A percentile compares a stretch with the other conserved stretches of the same genome.
Evolutionary conservation across 2,329 filamentous ascomycete species (phyloP).

Genomic region (Metarhizium robertsii): DNA sequence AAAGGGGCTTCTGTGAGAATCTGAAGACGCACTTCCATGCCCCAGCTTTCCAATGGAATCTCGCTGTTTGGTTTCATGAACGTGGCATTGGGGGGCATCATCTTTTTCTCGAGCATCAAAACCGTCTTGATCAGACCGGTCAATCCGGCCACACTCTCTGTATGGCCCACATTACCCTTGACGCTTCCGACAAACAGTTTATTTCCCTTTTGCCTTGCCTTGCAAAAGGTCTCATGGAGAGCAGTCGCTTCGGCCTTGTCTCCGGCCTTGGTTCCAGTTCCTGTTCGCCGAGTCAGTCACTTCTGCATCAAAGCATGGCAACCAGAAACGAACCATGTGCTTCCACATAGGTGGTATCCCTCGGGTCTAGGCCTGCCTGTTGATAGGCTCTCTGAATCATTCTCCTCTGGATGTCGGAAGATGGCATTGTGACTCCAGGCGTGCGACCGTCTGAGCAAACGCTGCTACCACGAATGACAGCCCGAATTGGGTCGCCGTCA

Average conservation of each 20-base stretch:
- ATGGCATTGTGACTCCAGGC: conserved; percentile 49
- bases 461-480: no score
- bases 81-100: conserved; percentile 40
- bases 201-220: conserved; percentile 22
- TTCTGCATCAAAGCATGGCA: conserved; percentile 23
- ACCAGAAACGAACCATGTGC: conserved; percentile 36
- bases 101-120: conserved; percentile 39
- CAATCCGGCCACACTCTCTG: conserved; percentile 42
- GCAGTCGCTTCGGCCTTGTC: no score
- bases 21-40: conserved; percentile 36
- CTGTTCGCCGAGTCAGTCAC: no score
- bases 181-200: conserved; percentile 38
- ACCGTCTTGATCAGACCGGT: conserved; percentile 42
- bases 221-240: conserved; percentile 21
- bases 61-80: conserved; percentile 39
- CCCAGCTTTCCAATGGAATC: conserved; percentile 29
- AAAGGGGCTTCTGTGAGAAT: conserved; percentile 31
- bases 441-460: no score
- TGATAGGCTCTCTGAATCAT: conserved; percentile 29
- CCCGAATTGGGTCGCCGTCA: no score
- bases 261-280: no score
- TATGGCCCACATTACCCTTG: conserved; percentile 43
- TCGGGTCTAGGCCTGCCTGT: conserved; percentile 16
- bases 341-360: conserved; percentile 30
- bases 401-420: conserved; percentile 33